phyloP scores from a whole-genome alignment of 768 basidiomycete species.

The Cyclocybe cylindracea region DNA sequence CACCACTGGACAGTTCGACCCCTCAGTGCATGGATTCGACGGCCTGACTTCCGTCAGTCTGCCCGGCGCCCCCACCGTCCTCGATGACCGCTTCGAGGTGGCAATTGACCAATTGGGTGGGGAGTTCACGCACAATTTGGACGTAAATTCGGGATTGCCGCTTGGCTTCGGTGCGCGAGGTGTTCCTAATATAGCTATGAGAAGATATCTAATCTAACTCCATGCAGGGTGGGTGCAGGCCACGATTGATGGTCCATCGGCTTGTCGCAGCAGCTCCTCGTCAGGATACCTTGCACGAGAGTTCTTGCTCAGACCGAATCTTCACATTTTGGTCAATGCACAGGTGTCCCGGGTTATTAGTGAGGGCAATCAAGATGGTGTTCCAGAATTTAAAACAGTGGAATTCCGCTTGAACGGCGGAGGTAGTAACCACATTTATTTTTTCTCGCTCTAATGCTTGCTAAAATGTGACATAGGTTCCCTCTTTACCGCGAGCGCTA shows the following conservation, averaged over 20 bases:
- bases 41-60: conserved; percentile 32
- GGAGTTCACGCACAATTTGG: conserved; percentile 24
- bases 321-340: conserved; percentile 19
- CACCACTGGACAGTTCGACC: conserved; percentile 32
- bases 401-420: conserved; percentile 7
- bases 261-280: conserved; percentile 19
- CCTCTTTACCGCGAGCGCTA: conserved; percentile 17
- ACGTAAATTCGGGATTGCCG: conserved; percentile 29
- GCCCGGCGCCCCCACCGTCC: conserved; percentile 22
- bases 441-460: neutral
- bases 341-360: conserved; percentile 22
- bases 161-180: conserved; percentile 28
- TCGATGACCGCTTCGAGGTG: conserved; percentile 29
- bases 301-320: conserved; percentile 14
- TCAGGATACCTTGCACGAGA: conserved; percentile 14
- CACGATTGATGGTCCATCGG: conserved; percentile 19
- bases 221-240: conserved; percentile 17
- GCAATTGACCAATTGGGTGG: conserved; percentile 39
- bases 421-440: conserved; percentile 2
- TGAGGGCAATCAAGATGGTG: neutral
- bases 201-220: neutral
- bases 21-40: conserved; percentile 29
- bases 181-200: neutral
- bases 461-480: conserved; percentile 4
- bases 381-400: conserved; percentile 4